Base-by-base conservation (phyloP, 2,329 filamentous ascomycete species). In the Niveomyces coronatus region DNA sequence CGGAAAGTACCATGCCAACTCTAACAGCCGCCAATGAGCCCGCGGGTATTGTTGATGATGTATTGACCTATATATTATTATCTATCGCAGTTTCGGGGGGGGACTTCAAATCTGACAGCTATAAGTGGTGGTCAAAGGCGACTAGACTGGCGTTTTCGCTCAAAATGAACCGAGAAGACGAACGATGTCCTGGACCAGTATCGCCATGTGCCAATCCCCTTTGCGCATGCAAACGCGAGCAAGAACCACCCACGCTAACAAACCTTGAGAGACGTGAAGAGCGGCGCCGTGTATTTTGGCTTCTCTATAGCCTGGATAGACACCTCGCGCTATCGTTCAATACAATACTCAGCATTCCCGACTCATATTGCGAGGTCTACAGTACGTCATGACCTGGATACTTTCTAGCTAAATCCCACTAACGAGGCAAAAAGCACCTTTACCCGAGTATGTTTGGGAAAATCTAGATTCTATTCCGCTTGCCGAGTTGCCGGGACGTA, bases 281-380 rank as follows among this genome's bases (percentile, higher is more conserved):
- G 47, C 50, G 62, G 4, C 54, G 67, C 4, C 53, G 66, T 5
- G 61, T 64, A 0, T 70, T 68, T 44, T 70, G 67, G 67, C 50
- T 70, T 1, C 45, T 69, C 1, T 70, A 66, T 42, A 57, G 60
- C 17, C 51, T 69, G 5, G 67, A 70, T 41, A 53, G 67, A 9
- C 67, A 70, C 42, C 45, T 70, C 9, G 60, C 63, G 0, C 51
- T 70, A 13, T 68, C 63, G 5, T 69, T 66, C 45, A 70, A 70
- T 44, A 52, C 55, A 3, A 53, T 58, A 3, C 49, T 70, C 4
- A 53, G 55, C 15, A 60, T 71, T 27, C 62, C 62, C 0, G 68
- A 71, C 32, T 60, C 60, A 4, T 64, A 65, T 39, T 69, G 65
- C 39, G 54, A 64, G 28, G 53, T 67, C 2, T 61, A 57, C 18